phyloP scores from a whole-genome alignment of 176 grass and related monocot genomes.

The Lolium multiflorum region DNA sequence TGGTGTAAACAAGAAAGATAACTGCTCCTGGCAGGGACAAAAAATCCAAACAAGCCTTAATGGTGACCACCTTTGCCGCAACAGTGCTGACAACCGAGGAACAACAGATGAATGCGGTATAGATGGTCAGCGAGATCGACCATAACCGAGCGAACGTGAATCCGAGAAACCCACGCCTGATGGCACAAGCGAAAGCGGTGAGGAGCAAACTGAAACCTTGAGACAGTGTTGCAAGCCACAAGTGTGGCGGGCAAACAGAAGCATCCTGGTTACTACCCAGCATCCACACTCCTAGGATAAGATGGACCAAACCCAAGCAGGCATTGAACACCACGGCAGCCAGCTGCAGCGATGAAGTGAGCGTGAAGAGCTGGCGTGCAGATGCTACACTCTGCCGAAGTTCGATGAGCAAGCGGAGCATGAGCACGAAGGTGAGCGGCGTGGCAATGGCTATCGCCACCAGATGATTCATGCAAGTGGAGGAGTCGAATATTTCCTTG shows the following conservation, averaged over 20 bases:
- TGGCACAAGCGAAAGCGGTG: slow-evolving; percentile 28
- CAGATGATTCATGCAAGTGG: slow-evolving; percentile 74
- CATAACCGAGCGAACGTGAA: slow-evolving; percentile 39
- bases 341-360: slow-evolving; percentile 40
- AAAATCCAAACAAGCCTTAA: slow-evolving; percentile 58
- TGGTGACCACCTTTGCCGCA: slow-evolving; percentile 31
- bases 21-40: slow-evolving; percentile 57
- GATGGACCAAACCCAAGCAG: slow-evolving; percentile 56
- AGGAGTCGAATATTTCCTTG: slow-evolving; percentile 49
- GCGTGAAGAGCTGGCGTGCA: no score
- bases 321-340: slow-evolving; percentile 39
- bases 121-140: slow-evolving; percentile 36
- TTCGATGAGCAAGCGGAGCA: no score
- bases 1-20: slow-evolving; percentile 51
- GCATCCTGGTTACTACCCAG: slow-evolving; percentile 37
- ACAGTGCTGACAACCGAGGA: slow-evolving; percentile 56
- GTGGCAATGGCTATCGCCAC: slow-evolving; percentile 19
- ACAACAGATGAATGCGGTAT: slow-evolving; percentile 47
- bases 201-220: slow-evolving; percentile 54
- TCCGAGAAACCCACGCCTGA: slow-evolving; percentile 45
- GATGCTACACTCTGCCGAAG: no score
- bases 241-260: slow-evolving; percentile 30
- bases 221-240: slow-evolving; percentile 56
- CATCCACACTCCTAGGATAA: slow-evolving; percentile 61
- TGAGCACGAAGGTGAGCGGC: slow-evolving; percentile 13